Evolutionary conservation across 148 eudicot species (phyloP), one percentile per base, ranked within the genome.

Genomic region (Fagopyrum tataricum): DNA sequence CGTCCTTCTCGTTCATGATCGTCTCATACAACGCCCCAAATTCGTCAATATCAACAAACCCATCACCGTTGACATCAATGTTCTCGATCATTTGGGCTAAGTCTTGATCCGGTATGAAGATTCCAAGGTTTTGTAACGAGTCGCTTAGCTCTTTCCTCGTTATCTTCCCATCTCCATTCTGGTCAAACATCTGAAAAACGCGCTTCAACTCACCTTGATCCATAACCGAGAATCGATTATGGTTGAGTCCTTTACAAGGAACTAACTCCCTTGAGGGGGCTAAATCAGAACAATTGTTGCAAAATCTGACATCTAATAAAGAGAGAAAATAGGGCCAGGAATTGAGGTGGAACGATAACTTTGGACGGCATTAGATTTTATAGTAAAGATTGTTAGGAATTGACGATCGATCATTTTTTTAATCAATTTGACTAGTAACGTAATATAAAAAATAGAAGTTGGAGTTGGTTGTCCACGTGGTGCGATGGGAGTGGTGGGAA

Each of bases 131-230:
- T 62, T 82, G 73, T 55, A 93, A 39, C 13, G 90, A 93, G 37
- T 90, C 89, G 41, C 83, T 85, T 3, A 90, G 69, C 78, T 93
- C 96, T 15, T 79, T 78, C 47, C 82, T 84, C 44, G 91, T 87
- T 2, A 90, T 84, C 76, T 83, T 83, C 0, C 94, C 94, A 24
- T 93, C 92, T 12, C 98, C 92, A 39, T 93, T 89, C 0, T 81
- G 82, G 52, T 93, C 92, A 41, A 93, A 89, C 96, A 93, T 87
- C n/a, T 86, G 85, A 58, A 90, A 93, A 7, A 93, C 88, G 18
- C 94, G 73, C 26, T 82, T 81, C 9, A 93, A 71, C 84, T 93
- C 98, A 0, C 78, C 17, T 6, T 86, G 78, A 78, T 87, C 94
- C 98, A 90, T 89, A 47, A 14, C 12, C 12, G 17, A 3, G 15